phyloP scores from a whole-genome alignment of 305 asterid genomes.

The Withania somnifera region DNA sequence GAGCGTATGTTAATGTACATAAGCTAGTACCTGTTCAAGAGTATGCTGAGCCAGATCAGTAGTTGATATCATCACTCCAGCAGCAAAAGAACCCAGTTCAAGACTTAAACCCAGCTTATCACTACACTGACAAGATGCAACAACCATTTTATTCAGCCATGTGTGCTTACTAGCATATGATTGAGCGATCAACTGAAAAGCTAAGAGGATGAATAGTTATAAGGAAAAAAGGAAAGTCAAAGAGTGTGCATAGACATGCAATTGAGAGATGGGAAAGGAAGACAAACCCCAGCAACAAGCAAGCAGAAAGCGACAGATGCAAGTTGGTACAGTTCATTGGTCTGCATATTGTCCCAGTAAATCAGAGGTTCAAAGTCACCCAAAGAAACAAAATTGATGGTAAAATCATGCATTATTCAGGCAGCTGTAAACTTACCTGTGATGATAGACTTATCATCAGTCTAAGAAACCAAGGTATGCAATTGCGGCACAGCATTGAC shows the following conservation, averaged over 20 bases:
- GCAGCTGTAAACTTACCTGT: slow-evolving; percentile 38
- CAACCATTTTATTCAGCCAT: neutral
- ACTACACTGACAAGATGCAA: slow-evolving; percentile 46
- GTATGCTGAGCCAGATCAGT: slow-evolving; percentile 63
- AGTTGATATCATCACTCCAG: slow-evolving; percentile 75
- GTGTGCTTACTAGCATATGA: neutral
- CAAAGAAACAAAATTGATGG: slow-evolving; percentile 6
- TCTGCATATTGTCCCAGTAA: slow-evolving; percentile 39
- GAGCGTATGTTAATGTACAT: neutral
- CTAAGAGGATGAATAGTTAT: slow-evolving; percentile 8
- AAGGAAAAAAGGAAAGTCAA: neutral
- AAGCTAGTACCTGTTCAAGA: slow-evolving; percentile 44
- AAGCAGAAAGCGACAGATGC: slow-evolving; percentile 79
- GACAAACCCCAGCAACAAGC: slow-evolving; percentile 76
- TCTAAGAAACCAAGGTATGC: slow-evolving; percentile 66
- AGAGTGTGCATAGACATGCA: neutral
- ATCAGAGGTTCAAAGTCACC: slow-evolving; percentile 14
- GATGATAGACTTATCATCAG: slow-evolving; percentile 73
- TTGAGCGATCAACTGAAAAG: neutral
- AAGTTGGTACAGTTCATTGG: slow-evolving; percentile 71
- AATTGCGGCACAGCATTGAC: slow-evolving; percentile 47
- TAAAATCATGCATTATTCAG: slow-evolving; percentile 4
- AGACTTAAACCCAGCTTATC: slow-evolving; percentile 66
- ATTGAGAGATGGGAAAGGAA: slow-evolving; percentile 19
- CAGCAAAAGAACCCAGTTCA: slow-evolving; percentile 76